phyloP scores from a whole-genome alignment of 805 yeast species.

The Blastobotrys parvus region DNA sequence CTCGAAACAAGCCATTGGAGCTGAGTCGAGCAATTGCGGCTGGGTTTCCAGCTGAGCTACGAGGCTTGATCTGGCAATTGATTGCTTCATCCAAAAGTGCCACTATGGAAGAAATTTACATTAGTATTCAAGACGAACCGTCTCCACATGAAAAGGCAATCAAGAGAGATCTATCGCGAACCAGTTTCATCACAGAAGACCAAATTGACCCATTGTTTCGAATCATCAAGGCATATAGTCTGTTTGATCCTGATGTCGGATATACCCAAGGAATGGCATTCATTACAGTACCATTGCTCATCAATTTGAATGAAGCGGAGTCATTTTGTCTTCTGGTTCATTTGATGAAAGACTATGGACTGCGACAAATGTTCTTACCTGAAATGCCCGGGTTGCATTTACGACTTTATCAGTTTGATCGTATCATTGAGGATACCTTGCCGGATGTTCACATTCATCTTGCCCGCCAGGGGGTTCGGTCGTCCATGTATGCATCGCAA shows the following conservation, averaged over 20 bases:
- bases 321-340: conserved; percentile 74
- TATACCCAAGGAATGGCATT: conserved; percentile 99
- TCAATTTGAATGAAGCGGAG: conserved; percentile 76
- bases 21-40: conserved; percentile 53
- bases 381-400: conserved; percentile 92
- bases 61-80: conserved; percentile 92
- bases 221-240: conserved; percentile 74
- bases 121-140: conserved; percentile 35
- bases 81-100: conserved; percentile 70
- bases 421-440: conserved; percentile 65
- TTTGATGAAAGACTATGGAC: conserved; percentile 77
- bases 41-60: conserved; percentile 78
- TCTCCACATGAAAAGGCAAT: conserved; percentile 65
- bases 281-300: conserved; percentile 71
- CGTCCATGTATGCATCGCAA: conserved; percentile 95
- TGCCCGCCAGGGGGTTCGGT: conserved; percentile 74
- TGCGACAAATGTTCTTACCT: conserved; percentile 69
- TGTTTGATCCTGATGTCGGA: conserved; percentile 88
- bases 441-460: conserved; percentile 73
- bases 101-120: conserved; percentile 50
- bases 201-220: conserved; percentile 48
- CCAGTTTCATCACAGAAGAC: conserved; percentile 66
- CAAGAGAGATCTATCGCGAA: conserved; percentile 73
- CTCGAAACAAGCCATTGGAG: conserved; percentile 49
- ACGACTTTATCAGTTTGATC: conserved; percentile 80